Evolutionary conservation across 2,329 filamentous ascomycete species (phyloP), one percentile per base, ranked within the genome.

Genomic region (Xylaria polymorpha): DNA sequence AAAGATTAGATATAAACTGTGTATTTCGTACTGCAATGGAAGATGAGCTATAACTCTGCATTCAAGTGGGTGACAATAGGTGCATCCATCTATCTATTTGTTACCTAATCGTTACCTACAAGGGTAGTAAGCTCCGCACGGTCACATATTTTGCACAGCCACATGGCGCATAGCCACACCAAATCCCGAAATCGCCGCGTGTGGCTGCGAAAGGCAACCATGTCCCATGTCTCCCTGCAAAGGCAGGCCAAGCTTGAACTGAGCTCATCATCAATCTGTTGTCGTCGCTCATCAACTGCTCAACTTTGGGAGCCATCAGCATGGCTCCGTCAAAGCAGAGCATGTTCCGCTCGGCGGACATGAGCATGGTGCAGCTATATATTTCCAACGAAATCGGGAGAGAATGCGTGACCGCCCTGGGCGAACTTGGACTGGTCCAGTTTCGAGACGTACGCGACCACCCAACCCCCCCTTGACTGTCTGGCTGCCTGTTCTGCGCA

Each of bases 341-440:
- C 83, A 93, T 98, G 86, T 98, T 99, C 91, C 95, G 97, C 88
- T 99, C 96, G 81, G 93, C 94, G 93, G 93, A 98, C 83, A 99
- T 99, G 96, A 98, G 94, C 88, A 92, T 99, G 91, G 97, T 97
- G 79, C 96, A 99, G 90, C 92, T 99, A 79, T 99, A 98, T 84
- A 97, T 99, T 78, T 94, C 96, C 79, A 98, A 98, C 81, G 96
- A 99, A 87, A 98, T 99, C 76, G 95, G 96, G 77, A 91, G 96
- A 80, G 97, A 99, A 85, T 95, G 98, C 77, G 94, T 98, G 72
- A 97, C 94, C 79, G 95, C 95, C 66, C 86, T 99, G 73, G 96
- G 96, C 79, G 96, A 99, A 87, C 89, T 99, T 78, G 96, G 96
- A 67, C 88, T 96, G 78, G 94, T 98, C 81, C 94, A 98, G 83